Conservation (phyloP, 257 asterid species). For the Voacanga thouarsii region DNA sequence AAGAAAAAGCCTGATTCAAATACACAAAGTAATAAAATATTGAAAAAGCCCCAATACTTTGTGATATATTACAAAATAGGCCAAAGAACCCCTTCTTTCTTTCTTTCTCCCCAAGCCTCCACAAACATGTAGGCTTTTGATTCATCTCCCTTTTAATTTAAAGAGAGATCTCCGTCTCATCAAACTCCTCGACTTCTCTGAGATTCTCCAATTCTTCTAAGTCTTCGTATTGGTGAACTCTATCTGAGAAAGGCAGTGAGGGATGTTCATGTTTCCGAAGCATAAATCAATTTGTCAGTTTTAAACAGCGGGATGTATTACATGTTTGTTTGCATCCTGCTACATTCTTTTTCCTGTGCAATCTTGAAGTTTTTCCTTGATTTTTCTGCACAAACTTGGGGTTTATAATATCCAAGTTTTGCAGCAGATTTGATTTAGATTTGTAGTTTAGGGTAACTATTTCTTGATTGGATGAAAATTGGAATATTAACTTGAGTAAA, state of each 20-base stretch:
- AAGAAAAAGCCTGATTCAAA: too few species aligned
- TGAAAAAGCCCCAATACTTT: background rate
- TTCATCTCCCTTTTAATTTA: background rate
- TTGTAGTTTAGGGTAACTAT: background rate
- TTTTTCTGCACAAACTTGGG: too few species aligned
- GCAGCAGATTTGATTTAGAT: too few species aligned
- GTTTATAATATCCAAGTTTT: background rate
- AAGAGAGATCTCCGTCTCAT: background rate
- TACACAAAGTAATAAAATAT: background rate
- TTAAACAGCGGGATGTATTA: slow-evolving; percentile 26
- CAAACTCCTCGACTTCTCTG: background rate
- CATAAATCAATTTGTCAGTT: slow-evolving; percentile 22
- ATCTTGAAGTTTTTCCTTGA: background rate
- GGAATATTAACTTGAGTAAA: background rate
- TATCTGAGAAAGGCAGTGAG: background rate
- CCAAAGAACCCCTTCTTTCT: background rate
- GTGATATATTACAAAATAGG: background rate
- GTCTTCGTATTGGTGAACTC: slow-evolving; percentile 31
- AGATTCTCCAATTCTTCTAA: background rate
- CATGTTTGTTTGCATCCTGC: slow-evolving; percentile 15
- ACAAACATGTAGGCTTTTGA: background rate
- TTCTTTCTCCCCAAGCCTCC: slow-evolving; percentile 11
- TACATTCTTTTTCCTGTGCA: slow-evolving; percentile 9
- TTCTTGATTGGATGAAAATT: background rate
- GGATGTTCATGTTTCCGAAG: slow-evolving; percentile 28